Base-by-base conservation (phyloP, 257 asterid species). In the Solanum pinnatisectum region DNA sequence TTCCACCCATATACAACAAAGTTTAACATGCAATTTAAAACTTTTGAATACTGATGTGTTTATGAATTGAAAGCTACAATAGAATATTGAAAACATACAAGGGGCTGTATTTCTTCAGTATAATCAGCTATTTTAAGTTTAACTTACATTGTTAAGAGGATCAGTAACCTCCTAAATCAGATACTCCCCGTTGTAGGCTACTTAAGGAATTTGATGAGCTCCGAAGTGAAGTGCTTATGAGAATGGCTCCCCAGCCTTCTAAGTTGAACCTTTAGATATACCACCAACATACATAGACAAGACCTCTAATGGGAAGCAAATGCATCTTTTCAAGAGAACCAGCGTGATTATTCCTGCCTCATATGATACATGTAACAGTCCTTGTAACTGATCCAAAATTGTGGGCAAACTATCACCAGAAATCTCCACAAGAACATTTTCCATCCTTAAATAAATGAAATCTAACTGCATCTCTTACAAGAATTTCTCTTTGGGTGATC, bases 371-470 rank as follows among this genome's bases (percentile, higher is more conserved):
- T 82, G 30, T 82, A 82, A 82, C 44, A 49, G 32, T 82, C 70
- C 32, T 49, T 22, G 18, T 36, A 84, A 59, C 39, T 36, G 49
- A 52, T 25, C 9, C 8, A 3, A 59, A 81, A 36, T 76, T 18
- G 67, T 10, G 56, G 25, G 46, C 5, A 42, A 78, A 60, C 35
- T 36, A 73, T 88, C 93, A 91, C 93, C 92, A 92, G 85, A 91
- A 91, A 88, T 91, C 93, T 68, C 93, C 93, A 87, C 92, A 91
- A 60, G 94, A 92, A 83, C 94, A 92, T 86, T 39, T 78, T 83
- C 93, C 93, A 27, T 90, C 90, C 79, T 92, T 90, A 85, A 90
- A 92, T 60, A 91, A 88, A 90, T 92, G 93, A 83, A 90, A 92
- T 10, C 90, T 89, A 11, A 90, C 89, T 14, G 92, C 88, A 91